These are phyloP conservation scores for Lepidium africanum DNA, from an alignment of 345 rosid species.

Conservation along the genomic window DNA sequence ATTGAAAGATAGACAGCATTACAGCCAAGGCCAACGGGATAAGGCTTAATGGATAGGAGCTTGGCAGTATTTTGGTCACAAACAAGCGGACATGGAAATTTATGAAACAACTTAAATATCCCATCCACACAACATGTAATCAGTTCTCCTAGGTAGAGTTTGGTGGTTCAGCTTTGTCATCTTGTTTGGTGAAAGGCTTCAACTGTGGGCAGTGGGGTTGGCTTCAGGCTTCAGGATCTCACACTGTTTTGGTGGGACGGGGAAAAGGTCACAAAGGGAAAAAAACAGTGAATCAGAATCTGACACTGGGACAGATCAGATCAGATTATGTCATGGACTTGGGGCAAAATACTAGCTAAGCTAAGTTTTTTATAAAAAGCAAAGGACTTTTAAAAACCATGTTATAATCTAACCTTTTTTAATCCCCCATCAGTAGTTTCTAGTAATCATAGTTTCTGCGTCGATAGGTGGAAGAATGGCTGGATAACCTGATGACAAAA, in stretches of 20 bases:
- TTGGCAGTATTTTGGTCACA: conserved; percentile 47
- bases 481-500: conserved; percentile 76
- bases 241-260: conserved; percentile 83
- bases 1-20: conserved; percentile 29
- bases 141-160: conserved; percentile 71
- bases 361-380: conserved; percentile 1
- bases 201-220: conserved; percentile 67
- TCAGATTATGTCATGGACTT: conserved; percentile 9
- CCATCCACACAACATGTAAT: conserved; percentile 47
- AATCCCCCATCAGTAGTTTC: conserved; percentile 38
- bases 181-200: conserved; percentile 84
- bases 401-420: conserved; percentile 41
- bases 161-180: conserved; percentile 84
- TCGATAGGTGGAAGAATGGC: conserved; percentile 66
- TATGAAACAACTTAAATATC: conserved; percentile 36
- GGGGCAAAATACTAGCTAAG: conserved; percentile 53
- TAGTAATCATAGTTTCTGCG: conserved; percentile 89
- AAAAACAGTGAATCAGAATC: conserved; percentile 69
- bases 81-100: conserved; percentile 45
- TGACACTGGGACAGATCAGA: conserved; percentile 33
- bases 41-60: conserved; percentile 57
- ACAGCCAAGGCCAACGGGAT: conserved; percentile 37
- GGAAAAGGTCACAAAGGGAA: conserved; percentile 68
- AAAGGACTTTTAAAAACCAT: conserved; percentile 27
- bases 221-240: conserved; percentile 90